These are phyloP conservation scores for Pseudocercospora cruenta DNA, from an alignment of 2,329 filamentous ascomycete species.

Conservation along the genomic window DNA sequence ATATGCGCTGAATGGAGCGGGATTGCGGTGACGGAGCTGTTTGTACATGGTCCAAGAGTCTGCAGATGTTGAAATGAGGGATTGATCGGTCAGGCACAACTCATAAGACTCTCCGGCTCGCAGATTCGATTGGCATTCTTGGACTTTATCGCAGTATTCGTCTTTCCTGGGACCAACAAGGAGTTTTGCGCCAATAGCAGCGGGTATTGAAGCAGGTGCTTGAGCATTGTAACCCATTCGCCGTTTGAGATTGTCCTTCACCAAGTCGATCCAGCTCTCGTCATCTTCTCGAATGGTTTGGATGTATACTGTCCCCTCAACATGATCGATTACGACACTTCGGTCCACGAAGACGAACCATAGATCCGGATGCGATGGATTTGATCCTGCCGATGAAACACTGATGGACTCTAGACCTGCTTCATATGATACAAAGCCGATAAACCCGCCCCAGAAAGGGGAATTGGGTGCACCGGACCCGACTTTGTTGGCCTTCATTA, in stretches of 20 bases:
- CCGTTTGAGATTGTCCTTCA: constrained; percentile 10
- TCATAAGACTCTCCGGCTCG: constrained; percentile 82
- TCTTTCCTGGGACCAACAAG: constrained; percentile 31
- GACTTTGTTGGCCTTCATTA: constrained; percentile 43
- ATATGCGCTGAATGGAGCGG: constrained; percentile 84
- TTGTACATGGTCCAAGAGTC: constrained; percentile 71
- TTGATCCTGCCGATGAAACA: constrained; percentile 45
- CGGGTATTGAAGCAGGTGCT: background rate
- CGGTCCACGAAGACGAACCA: constrained; percentile 76
- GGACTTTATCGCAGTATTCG: constrained; percentile 68
- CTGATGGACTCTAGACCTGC: constrained; percentile 69
- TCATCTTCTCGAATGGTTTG: constrained; percentile 64
- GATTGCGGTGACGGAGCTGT: constrained; percentile 70
- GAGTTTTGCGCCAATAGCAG: constrained; percentile 16
- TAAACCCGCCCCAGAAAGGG: constrained; percentile 80
- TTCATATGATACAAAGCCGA: constrained; percentile 86
- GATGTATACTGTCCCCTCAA: constrained; percentile 62
- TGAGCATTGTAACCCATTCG: background rate
- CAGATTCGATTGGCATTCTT: constrained; percentile 70
- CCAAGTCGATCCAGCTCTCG: constrained; percentile 35
- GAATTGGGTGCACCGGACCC: constrained; percentile 40
- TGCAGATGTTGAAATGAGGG: constrained; percentile 56
- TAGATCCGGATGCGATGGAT: constrained; percentile 65
- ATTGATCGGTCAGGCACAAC: constrained; percentile 79
- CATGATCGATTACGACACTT: constrained; percentile 77